Percentiles rank a stretch among this genome's conserved stretches.
phyloP scores from a whole-genome alignment of 2,329 filamentous ascomycete species.

The Stemphylium vesicarium region DNA sequence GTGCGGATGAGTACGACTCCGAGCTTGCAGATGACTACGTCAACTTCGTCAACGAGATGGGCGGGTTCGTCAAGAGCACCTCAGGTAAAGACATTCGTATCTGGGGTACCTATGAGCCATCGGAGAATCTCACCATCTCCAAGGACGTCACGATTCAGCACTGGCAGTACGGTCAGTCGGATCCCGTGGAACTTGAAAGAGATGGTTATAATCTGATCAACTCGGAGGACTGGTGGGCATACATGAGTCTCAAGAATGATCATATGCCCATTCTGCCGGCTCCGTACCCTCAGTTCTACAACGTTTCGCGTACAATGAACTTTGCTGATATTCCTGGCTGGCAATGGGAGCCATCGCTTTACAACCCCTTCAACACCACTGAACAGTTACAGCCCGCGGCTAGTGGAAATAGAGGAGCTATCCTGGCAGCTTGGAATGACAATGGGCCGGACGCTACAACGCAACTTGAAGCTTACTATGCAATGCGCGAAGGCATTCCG shows the following conservation, averaged over 20 bases:
- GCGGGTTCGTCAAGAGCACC: slow-evolving; percentile 38
- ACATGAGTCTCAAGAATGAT: slow-evolving; percentile 62
- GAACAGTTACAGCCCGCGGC: slow-evolving; percentile 46
- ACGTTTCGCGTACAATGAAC: slow-evolving; percentile 52
- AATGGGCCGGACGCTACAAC: slow-evolving; percentile 58
- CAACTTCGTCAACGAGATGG: slow-evolving; percentile 48
- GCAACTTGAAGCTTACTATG: slow-evolving; percentile 57
- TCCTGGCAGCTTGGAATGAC: slow-evolving; percentile 57
- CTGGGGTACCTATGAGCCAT: slow-evolving; percentile 55
- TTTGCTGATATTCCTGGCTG: slow-evolving; percentile 52
- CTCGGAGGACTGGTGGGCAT: slow-evolving; percentile 61
- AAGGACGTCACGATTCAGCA: slow-evolving; percentile 54
- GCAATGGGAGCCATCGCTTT: slow-evolving; percentile 57
- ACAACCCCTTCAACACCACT: slow-evolving; percentile 53
- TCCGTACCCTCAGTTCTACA: slow-evolving; percentile 57
- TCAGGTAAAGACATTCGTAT: slow-evolving; percentile 44
- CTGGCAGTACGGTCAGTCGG: slow-evolving; percentile 58
- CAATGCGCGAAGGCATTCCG: slow-evolving; percentile 55
- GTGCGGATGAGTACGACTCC: slow-evolving; percentile 48
- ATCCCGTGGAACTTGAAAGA: slow-evolving; percentile 50
- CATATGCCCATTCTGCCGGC: slow-evolving; percentile 56
- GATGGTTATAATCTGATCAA: slow-evolving; percentile 53
- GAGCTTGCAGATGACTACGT: slow-evolving; percentile 47
- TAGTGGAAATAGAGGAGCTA: slow-evolving; percentile 42
- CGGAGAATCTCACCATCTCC: slow-evolving; percentile 47